Evolutionary conservation across 352 stramenopile genomes (phyloP), one percentile per base, ranked within the genome.

Genomic region (Globisporangium megalacanthum): DNA sequence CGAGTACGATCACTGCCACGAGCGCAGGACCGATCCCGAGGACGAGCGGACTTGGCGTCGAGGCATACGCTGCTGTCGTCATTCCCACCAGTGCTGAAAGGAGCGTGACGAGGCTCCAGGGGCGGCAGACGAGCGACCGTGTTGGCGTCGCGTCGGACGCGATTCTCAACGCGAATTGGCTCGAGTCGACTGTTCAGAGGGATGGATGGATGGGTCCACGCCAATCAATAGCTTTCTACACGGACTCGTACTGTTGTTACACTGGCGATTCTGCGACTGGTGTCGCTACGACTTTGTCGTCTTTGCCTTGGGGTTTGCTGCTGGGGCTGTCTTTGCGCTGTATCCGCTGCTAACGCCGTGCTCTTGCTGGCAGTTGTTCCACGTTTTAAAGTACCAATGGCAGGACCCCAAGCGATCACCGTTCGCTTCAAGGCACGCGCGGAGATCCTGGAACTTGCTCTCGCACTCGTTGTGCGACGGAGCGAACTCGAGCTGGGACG

Each of bases 1-100:
- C 63, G 46, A 79, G 52, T 31, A 79, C 63, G 39, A 77, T 63
- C 49, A 77, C 58, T 15, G 65, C 68, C 15, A 79, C 65, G 33
- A 79, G 63, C 6, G 63, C 68, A 2, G 68, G 71, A 1, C 68
- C 71, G 3, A 79, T 54, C 0, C 71, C 71, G 48, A 69, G 35
- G 36, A 69, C 35, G 13, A 62, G 54, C 2, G 48, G 37, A 9
- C 41, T 46, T 15, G 41, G 14, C 14, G 4, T n/a, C 17, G 62
- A 50, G 7, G 48, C 41, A 15, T 20, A 36, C 7, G 15, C 11
- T 20, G 39, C 39, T 46, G 17, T 9, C 41, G 11, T 46, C 41
- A 22, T 13, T 2, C 15, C 17, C 3, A 22, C 11, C 9, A n/a
- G 15, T 20, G 41, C 5, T 13, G 15, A 22, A n/a, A 33, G 14